Conservation (phyloP, 768 basidiomycete species). For the Leccinum disarticulatum region DNA sequence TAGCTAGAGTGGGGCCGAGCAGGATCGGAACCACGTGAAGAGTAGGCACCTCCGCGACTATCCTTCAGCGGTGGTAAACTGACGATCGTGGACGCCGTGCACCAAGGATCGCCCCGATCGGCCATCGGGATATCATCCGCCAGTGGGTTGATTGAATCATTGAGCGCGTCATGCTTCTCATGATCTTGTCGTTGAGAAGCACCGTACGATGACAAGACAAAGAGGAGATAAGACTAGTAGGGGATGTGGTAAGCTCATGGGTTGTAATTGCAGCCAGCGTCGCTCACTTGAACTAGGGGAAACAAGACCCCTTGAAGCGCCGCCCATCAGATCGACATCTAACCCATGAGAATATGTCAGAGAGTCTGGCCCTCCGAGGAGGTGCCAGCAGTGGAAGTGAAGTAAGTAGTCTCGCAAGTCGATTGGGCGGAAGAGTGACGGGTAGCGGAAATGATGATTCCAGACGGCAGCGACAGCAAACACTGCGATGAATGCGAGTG, state of each 20-base stretch:
- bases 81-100: slow-evolving; percentile 59
- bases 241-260: slow-evolving; percentile 1
- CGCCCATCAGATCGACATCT: slow-evolving; percentile 88
- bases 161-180: slow-evolving; percentile 72
- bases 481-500: slow-evolving; percentile 49
- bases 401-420: slow-evolving; percentile 63
- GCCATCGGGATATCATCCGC: slow-evolving; percentile 63
- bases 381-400: slow-evolving; percentile 35
- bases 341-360: slow-evolving; percentile 86
- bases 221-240: slow-evolving; percentile 49
- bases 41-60: slow-evolving; percentile 32
- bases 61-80: slow-evolving; percentile 50
- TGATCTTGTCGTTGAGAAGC: slow-evolving; percentile 76
- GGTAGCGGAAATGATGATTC: slow-evolving; percentile 76
- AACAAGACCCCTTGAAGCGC: slow-evolving; percentile 77
- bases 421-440: slow-evolving; percentile 71
- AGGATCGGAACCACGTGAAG: slow-evolving; percentile 33
- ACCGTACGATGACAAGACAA: slow-evolving; percentile 63
- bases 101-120: slow-evolving; percentile 68
- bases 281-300: slow-evolving; percentile 69
- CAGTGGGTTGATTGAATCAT: slow-evolving; percentile 54
- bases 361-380: slow-evolving; percentile 62
- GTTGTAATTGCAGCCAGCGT: neutral
- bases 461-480: slow-evolving; percentile 81
- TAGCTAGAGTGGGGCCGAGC: slow-evolving; percentile 46